These are phyloP conservation scores for Mucor lusitanicus DNA, from an alignment of 371 early-diverging fungal species.

Conservation along the genomic window DNA sequence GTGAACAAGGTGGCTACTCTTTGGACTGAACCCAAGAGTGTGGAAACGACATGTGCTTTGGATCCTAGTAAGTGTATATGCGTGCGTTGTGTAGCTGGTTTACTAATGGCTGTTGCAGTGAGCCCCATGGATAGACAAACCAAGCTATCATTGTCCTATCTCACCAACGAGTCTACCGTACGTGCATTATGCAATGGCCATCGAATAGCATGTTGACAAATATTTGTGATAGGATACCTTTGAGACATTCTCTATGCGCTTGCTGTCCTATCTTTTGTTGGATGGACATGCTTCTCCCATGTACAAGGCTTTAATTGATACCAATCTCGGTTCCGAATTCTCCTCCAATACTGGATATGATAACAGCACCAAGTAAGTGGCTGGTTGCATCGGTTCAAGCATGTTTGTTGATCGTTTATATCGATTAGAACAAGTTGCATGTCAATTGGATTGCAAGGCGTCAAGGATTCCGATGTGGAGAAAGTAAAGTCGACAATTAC, in stretches of 20 bases:
- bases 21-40: slow-evolving; percentile 51
- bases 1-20: slow-evolving; percentile 57
- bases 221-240: slow-evolving; percentile 62
- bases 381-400: not conserved
- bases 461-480: slow-evolving; percentile 55
- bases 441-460: slow-evolving; percentile 75
- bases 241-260: slow-evolving; percentile 79
- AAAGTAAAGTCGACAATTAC: slow-evolving; percentile 73
- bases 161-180: slow-evolving; percentile 80
- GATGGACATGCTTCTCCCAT: slow-evolving; percentile 92
- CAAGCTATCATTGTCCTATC: slow-evolving; percentile 73
- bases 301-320: slow-evolving; percentile 94
- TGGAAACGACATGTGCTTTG: slow-evolving; percentile 65
- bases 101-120: slow-evolving; percentile 48
- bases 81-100: not conserved
- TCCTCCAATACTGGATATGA: slow-evolving; percentile 90
- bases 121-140: slow-evolving; percentile 78
- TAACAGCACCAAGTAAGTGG: slow-evolving; percentile 57
- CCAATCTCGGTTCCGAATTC: slow-evolving; percentile 91
- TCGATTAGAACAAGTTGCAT: slow-evolving; percentile 48
- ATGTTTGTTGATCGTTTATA: not conserved
- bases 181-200: not conserved
- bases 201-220: not conserved
- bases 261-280: slow-evolving; percentile 80
- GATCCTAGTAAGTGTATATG: slow-evolving; percentile 67